Conservation (phyloP, 768 basidiomycete species). For the Leccinum sublutescens region DNA sequence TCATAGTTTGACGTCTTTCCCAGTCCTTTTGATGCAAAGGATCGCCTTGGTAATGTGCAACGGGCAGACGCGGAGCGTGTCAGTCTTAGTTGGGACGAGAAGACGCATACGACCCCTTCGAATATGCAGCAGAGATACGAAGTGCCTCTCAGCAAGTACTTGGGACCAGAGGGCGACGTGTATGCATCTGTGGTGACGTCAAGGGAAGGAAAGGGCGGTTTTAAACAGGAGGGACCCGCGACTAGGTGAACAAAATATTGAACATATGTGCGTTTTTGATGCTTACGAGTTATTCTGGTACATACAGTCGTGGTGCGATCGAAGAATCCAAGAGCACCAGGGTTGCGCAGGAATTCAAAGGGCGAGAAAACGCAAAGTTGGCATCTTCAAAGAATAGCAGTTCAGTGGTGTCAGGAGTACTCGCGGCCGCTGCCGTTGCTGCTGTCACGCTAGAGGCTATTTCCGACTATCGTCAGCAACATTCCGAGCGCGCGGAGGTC, state of each 20-base stretch:
- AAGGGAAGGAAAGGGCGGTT: not conserved
- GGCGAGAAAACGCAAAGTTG: not conserved
- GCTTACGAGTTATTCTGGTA: not conserved
- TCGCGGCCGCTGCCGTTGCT: constrained; percentile 12
- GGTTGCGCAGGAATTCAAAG: not conserved
- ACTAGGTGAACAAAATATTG: constrained; percentile 1
- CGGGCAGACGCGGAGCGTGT: not conserved
- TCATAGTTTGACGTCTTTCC: not conserved
- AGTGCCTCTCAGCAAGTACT: constrained; percentile 19
- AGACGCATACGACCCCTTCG: not conserved
- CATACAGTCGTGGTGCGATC: too few species aligned
- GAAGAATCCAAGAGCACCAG: not conserved
- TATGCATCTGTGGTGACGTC: not conserved
- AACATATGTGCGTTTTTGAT: not conserved
- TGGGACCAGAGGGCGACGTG: not conserved
- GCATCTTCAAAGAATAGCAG: constrained; percentile 3
- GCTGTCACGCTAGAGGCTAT: constrained; percentile 13
- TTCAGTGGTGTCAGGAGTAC: constrained; percentile 11
- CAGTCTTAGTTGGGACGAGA: constrained; percentile 5
- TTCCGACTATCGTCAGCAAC: constrained; percentile 7
- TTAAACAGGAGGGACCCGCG: not conserved
- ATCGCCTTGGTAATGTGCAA: not conserved
- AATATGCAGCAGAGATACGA: constrained; percentile 7
- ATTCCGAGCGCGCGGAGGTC: not conserved
- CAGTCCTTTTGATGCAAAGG: constrained; percentile 1